These are phyloP conservation scores for Apiospora saccharicola DNA, from an alignment of 2,329 filamentous ascomycete species.

Conservation along the genomic window DNA sequence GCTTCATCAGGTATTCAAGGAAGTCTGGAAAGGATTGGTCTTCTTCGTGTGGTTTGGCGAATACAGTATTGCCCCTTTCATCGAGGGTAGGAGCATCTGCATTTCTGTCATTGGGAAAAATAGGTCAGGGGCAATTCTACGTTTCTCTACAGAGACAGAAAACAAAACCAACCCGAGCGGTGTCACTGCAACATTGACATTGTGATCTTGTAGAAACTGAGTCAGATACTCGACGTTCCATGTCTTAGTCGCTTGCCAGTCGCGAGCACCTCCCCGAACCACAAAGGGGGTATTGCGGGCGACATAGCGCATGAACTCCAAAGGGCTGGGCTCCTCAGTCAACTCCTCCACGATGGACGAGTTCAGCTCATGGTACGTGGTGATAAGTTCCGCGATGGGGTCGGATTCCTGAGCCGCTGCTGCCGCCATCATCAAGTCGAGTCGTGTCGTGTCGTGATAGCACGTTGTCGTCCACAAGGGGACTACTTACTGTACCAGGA, in stretches of 20 bases:
- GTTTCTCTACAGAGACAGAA: background rate
- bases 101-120: conserved; percentile 37
- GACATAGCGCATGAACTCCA: conserved; percentile 83
- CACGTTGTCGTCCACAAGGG: background rate
- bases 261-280: conserved; percentile 65
- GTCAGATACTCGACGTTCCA: conserved; percentile 72
- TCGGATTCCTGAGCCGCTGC: conserved; percentile 37
- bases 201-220: conserved; percentile 58
- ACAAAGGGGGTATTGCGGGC: conserved; percentile 79
- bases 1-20: conserved; percentile 64
- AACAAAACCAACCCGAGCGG: conserved; percentile 64
- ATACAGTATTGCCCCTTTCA: conserved; percentile 50
- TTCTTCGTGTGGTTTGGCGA: conserved; percentile 78
- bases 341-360: conserved; percentile 66
- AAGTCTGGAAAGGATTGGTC: conserved; percentile 68
- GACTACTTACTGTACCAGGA: background rate
- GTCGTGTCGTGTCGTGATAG: conserved; percentile 5
- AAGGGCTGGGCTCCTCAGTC: conserved; percentile 69
- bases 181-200: conserved; percentile 81
- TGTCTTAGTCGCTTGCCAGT: conserved; percentile 67
- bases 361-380: conserved; percentile 79
- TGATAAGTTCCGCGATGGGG: conserved; percentile 64
- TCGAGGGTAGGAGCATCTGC: conserved; percentile 60
- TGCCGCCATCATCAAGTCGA: background rate
- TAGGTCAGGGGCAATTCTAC: conserved; percentile 33